A percentile compares a stretch with the other conserved stretches of the same genome.
These are phyloP conservation scores for Trifolium repens DNA, from an alignment of 306 rosid species.

Conservation along the genomic window DNA sequence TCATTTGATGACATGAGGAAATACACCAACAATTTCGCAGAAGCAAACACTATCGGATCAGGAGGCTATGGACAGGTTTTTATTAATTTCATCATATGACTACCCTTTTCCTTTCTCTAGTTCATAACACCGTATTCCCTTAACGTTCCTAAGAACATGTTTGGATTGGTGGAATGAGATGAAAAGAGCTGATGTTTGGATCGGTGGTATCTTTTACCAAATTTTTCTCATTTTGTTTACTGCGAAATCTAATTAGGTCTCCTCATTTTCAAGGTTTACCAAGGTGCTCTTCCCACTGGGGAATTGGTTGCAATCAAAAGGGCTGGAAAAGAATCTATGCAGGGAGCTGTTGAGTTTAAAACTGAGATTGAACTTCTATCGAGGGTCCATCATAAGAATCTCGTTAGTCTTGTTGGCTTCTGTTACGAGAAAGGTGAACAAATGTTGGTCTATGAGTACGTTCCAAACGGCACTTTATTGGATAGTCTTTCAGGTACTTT, in stretches of 20 bases:
- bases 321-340: slow-evolving; percentile 69
- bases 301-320: slow-evolving; percentile 76
- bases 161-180: background rate
- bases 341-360: slow-evolving; percentile 73
- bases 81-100: slow-evolving; percentile 18
- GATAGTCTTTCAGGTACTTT: slow-evolving; percentile 73
- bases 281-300: slow-evolving; percentile 62
- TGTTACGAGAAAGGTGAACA: slow-evolving; percentile 85
- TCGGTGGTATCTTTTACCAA: background rate
- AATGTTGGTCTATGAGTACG: slow-evolving; percentile 76
- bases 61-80: slow-evolving; percentile 88
- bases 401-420: slow-evolving; percentile 76
- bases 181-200: background rate
- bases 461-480: slow-evolving; percentile 72
- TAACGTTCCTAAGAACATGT: slow-evolving; percentile 6
- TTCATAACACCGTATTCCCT: slow-evolving; percentile 3
- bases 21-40: slow-evolving; percentile 62
- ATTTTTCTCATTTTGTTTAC: slow-evolving; percentile 18
- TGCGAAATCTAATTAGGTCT: slow-evolving; percentile 38
- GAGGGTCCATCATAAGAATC: slow-evolving; percentile 87
- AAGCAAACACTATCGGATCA: slow-evolving; percentile 52
- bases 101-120: background rate
- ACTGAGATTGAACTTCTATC: slow-evolving; percentile 91
- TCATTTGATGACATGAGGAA: slow-evolving; percentile 69
- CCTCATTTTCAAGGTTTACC: slow-evolving; percentile 60